phyloP scores from a whole-genome alignment of 257 asterid species.

The Jacaranda mimosifolia region DNA sequence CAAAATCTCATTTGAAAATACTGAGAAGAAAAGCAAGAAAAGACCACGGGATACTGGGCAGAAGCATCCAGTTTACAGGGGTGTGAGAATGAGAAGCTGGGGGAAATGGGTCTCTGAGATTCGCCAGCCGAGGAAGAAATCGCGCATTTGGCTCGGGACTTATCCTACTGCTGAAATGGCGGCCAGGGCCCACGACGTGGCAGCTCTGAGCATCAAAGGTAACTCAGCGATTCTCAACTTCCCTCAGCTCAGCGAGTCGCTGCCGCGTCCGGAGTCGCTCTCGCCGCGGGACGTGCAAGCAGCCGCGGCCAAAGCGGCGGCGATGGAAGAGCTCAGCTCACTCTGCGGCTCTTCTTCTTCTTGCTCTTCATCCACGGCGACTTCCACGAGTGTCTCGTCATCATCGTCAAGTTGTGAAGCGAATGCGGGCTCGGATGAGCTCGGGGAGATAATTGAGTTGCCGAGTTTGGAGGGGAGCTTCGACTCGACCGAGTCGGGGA shows the following conservation, averaged over 20 bases:
- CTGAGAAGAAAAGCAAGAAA: slow-evolving; percentile 15
- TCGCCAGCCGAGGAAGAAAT: slow-evolving; percentile 72
- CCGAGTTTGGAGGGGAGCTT: slow-evolving; percentile 73
- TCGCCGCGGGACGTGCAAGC: slow-evolving; percentile 69
- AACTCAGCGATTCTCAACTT: slow-evolving; percentile 61
- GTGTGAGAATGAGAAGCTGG: slow-evolving; percentile 82
- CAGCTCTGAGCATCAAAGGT: slow-evolving; percentile 67
- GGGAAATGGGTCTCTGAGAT: slow-evolving; percentile 87
- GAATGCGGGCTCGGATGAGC: slow-evolving; percentile 57
- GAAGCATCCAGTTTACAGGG: slow-evolving; percentile 69
- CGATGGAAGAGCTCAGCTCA: slow-evolving; percentile 61
- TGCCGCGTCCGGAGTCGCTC: slow-evolving; percentile 67
- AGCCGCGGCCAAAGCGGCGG: slow-evolving; percentile 83
- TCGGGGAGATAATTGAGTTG: slow-evolving; percentile 80
- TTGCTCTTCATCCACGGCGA: slow-evolving; percentile 25
- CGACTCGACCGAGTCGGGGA: slow-evolving; percentile 49
- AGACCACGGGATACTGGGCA: slow-evolving; percentile 38
- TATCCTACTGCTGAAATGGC: slow-evolving; percentile 80
- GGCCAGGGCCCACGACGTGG: slow-evolving; percentile 83
- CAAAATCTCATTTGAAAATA: neutral
- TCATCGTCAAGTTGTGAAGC: slow-evolving; percentile 11
- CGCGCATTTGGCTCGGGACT: slow-evolving; percentile 84
- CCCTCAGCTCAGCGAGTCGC: slow-evolving; percentile 55
- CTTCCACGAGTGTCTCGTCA: slow-evolving; percentile 1
- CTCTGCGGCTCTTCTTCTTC: neutral